These are phyloP conservation scores for Monosporozyma solicola DNA, from an alignment of 805 yeast genomes.

Conservation along the genomic window DNA sequence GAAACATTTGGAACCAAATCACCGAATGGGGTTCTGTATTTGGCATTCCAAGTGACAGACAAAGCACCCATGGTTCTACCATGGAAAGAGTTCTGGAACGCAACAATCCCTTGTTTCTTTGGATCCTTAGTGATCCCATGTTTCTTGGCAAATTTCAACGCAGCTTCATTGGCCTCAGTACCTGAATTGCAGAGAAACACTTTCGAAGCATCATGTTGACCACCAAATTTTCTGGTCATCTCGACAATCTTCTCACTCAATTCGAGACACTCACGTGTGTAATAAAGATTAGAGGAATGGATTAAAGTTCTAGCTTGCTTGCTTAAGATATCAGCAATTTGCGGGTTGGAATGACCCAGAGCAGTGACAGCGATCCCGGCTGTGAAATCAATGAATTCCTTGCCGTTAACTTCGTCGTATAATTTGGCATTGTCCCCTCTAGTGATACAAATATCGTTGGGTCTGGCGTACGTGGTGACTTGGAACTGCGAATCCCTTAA, in stretches of 20 bases:
- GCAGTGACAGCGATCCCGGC: conserved; percentile 98
- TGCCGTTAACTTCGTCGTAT: conserved; percentile 66
- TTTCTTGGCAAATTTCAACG: conserved; percentile 72
- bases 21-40: conserved; percentile 84
- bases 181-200: conserved; percentile 70
- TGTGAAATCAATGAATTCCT: conserved; percentile 77
- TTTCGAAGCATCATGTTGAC: conserved; percentile 69
- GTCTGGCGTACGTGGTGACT: conserved; percentile 75
- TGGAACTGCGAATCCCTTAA: conserved; percentile 23
- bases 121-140: conserved; percentile 50
- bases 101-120: conserved; percentile 64
- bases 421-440: conserved; percentile 75
- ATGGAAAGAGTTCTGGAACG: conserved; percentile 88
- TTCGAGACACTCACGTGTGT: conserved; percentile 76
- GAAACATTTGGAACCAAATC: conserved; percentile 86
- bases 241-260: conserved; percentile 63
- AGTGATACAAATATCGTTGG: conserved; percentile 57
- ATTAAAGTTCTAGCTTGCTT: conserved; percentile 67
- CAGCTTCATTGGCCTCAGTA: conserved; percentile 75
- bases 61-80: conserved; percentile 94
- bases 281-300: conserved; percentile 80
- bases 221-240: conserved; percentile 62
- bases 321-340: conserved; percentile 57
- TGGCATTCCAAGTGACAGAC: conserved; percentile 84
- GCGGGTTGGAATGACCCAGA: conserved; percentile 77